Percentiles rank a stretch among this genome's conserved stretches.
Conservation (phyloP, 495 filamentous ascomycete genomes). For the Penicillium parvum region DNA sequence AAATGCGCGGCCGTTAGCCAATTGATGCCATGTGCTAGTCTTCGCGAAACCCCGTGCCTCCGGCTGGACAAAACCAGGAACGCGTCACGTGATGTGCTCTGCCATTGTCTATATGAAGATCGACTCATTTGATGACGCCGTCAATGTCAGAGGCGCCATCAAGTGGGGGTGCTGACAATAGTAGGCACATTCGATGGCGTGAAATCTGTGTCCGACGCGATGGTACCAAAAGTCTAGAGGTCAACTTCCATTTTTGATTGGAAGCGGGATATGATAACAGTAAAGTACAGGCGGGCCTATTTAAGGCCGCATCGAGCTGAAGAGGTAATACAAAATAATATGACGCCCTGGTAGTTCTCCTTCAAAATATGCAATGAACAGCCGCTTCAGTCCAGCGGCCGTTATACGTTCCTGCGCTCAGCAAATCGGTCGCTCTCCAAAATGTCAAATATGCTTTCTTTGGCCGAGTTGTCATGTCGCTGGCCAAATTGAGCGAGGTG, state of each 20-base stretch:
- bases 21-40: background rate
- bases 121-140: no score
- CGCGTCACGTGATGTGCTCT: conserved; percentile 7
- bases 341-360: conserved; percentile 16
- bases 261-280: conserved; percentile 11
- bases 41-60: background rate
- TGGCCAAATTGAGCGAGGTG: conserved; percentile 63
- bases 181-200: no score
- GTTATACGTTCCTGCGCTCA: conserved; percentile 24
- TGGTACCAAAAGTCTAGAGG: background rate
- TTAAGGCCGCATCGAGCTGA: conserved; percentile 4
- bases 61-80: background rate
- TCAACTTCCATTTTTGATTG: conserved; percentile 5
- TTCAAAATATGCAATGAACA: conserved; percentile 18
- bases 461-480: conserved; percentile 36
- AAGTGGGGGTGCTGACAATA: no score
- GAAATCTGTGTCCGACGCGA: no score
- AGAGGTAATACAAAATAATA: conserved; percentile 17
- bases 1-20: background rate
- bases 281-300: conserved; percentile 21
- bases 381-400: conserved; percentile 12
- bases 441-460: conserved; percentile 23
- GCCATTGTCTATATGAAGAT: background rate
- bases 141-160: no score
- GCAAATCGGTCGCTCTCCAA: conserved; percentile 32